Percentiles rank a stretch among this genome's conserved stretches.
phyloP scores from a whole-genome alignment of 2,329 filamentous ascomycete species.

The Dothidotthia symphoricarpi region DNA sequence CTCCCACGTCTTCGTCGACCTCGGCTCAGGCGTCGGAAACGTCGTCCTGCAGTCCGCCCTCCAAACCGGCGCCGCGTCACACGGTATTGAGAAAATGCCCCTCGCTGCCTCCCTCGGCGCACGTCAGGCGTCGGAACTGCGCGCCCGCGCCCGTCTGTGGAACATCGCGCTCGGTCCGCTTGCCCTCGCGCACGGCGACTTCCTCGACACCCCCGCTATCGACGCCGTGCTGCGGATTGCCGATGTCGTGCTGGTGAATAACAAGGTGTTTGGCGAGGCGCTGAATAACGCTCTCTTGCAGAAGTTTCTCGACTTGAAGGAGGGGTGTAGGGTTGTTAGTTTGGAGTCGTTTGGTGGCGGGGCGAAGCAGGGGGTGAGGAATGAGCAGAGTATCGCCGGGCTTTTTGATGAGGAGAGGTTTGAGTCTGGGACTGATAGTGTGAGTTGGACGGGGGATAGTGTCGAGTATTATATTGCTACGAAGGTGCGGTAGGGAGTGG shows the following conservation, averaged over 20 bases:
- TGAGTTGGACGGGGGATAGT: conserved; percentile 86
- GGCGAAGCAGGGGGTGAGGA: conserved; percentile 70
- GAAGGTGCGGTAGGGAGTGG: conserved; percentile 46
- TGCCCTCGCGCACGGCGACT: conserved; percentile 79
- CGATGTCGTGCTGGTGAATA: conserved; percentile 97
- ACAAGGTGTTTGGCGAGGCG: conserved; percentile 88
- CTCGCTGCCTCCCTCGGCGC: conserved; percentile 82
- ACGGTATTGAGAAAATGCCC: conserved; percentile 95
- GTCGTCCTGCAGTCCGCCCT: conserved; percentile 92
- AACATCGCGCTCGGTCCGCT: conserved; percentile 77
- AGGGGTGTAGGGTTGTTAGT: conserved; percentile 85
- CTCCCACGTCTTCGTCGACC: conserved; percentile 84
- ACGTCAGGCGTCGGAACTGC: conserved; percentile 78
- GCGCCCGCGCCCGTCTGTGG: conserved; percentile 83
- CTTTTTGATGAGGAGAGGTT: conserved; percentile 74
- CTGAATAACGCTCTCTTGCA: conserved; percentile 82
- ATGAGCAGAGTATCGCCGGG: conserved; percentile 77
- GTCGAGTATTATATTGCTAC: conserved; percentile 83
- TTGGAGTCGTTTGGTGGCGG: conserved; percentile 82
- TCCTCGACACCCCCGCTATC: conserved; percentile 70
- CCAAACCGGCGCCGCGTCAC: conserved; percentile 89
- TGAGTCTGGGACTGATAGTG: conserved; percentile 66
- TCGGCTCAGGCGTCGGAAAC: conserved; percentile 94
- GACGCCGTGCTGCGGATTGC: conserved; percentile 73
- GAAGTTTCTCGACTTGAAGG: conserved; percentile 90